phyloP scores from a whole-genome alignment of 106 monocot species.

The Amphibolis antarctica region DNA sequence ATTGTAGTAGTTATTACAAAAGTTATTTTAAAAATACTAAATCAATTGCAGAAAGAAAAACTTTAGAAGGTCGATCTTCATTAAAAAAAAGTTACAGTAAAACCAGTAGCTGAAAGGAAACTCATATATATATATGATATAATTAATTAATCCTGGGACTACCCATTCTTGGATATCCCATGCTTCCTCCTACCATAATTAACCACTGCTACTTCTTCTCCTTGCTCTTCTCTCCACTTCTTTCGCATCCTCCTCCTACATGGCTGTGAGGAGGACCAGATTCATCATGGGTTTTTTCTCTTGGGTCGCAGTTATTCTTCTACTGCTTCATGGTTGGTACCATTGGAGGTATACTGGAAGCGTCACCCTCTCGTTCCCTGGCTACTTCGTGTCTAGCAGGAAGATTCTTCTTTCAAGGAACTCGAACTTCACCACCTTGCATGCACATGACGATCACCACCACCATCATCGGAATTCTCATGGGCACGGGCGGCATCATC shows the following conservation, averaged over 20 bases:
- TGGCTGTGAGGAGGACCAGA: conserved; percentile 25
- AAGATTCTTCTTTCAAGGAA: conserved; percentile 15
- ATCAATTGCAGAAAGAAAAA: too few species aligned
- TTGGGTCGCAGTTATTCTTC: conserved; percentile 22
- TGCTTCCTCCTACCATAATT: too few species aligned
- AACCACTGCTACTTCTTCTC: too few species aligned
- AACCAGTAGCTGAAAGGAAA: too few species aligned
- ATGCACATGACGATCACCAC: background rate
- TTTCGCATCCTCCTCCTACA: conserved; percentile 13
- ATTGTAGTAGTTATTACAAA: too few species aligned
- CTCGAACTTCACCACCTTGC: background rate
- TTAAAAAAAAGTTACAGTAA: too few species aligned
- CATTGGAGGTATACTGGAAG: background rate
- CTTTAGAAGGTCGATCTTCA: too few species aligned
- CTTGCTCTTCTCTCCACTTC: background rate
- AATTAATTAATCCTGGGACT: too few species aligned
- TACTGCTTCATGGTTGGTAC: conserved; percentile 18
- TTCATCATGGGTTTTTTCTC: conserved; percentile 17
- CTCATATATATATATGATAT: too few species aligned
- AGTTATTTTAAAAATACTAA: too few species aligned
- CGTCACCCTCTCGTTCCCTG: background rate
- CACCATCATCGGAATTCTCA: conserved; percentile 9
- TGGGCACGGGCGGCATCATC: background rate
- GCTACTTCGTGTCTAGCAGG: conserved; percentile 1
- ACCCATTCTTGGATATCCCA: too few species aligned